Percentiles rank a stretch among this genome's conserved stretches.
Conservation (phyloP, 2,329 filamentous ascomycete genomes). For the Erysiphe pulchra region DNA sequence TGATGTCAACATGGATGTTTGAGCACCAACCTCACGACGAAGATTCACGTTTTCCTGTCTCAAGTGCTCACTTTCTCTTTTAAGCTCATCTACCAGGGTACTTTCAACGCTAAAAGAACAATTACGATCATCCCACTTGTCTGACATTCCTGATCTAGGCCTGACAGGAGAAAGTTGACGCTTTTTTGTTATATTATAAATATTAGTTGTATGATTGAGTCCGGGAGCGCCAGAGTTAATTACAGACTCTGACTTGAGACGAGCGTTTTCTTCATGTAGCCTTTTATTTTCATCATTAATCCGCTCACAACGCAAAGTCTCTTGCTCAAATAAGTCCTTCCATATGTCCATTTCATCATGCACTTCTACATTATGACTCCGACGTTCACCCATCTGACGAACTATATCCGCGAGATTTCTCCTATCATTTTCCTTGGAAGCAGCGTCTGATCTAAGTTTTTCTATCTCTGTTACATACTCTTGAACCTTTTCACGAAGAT, state of each 20-base stretch:
- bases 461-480: conserved; percentile 68
- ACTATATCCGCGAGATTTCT: conserved; percentile 65
- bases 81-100: conserved; percentile 52
- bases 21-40: conserved; percentile 74
- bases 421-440: conserved; percentile 64
- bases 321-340: conserved; percentile 83
- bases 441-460: conserved; percentile 48
- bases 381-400: conserved; percentile 30
- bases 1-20: conserved; percentile 93
- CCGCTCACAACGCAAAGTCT: conserved; percentile 70
- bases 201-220: conserved; percentile 35
- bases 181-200: conserved; percentile 37
- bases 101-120: conserved; percentile 30
- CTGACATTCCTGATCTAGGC: conserved; percentile 22
- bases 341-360: conserved; percentile 59
- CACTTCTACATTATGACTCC: conserved; percentile 19
- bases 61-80: conserved; percentile 43
- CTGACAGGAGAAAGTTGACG: conserved; percentile 19
- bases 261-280: conserved; percentile 62
- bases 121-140: conserved; percentile 20
- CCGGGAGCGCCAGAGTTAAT: conserved; percentile 12
- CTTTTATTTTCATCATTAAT: conserved; percentile 69
- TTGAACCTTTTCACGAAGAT: conserved; percentile 63
- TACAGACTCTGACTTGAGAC: conserved; percentile 33
- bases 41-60: conserved; percentile 83